Base-by-base conservation (phyloP, 495 filamentous ascomycete species). In the Neurospora hispaniola region DNA sequence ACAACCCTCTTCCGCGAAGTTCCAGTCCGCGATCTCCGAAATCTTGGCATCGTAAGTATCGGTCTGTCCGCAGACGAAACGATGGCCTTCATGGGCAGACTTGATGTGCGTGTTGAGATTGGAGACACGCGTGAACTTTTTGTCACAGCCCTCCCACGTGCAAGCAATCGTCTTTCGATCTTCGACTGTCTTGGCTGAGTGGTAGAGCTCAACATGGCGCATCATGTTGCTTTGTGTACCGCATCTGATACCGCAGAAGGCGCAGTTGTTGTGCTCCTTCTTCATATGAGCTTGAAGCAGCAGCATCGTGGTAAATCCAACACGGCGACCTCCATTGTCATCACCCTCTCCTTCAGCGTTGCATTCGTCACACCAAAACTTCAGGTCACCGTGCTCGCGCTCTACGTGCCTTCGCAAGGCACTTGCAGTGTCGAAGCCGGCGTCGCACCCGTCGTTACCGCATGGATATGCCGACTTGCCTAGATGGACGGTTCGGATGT, bases 61-160 rank as follows among this genome's bases (percentile, higher is more conserved):
- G 14, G 87, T 85, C 44, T 88, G 81, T 2, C 91, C 92, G 76
- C 94, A 97, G n/a, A 90, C 84, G 74, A 91, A 96, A 2, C 87
- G 86, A 59, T 85, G 81, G 38, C 89, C 89, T 72, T 91, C 84
- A 76, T 99, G 96, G 1, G 90, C 89, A 5, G 88, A 89, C 31
- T 89, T 88, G 71, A 93, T 84, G 77, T 99, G 96, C 0, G 89
- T 88, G 40, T 89, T 91, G 27, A 97, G 85, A 77, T 97, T 97
- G 1, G 90, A 90, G 73, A 86, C 88, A 77, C 90, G 89, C 9
- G 92, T 92, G 81, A 97, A 97, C 71, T 83, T 86, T 72, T 90
- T 89, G 62, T 83, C 86, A 78, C 93, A 97, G 20, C 85, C 90
- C 8, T 82, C 78, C 75, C 87, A 83, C 0, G 87, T 86, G 79